Conservation (phyloP, 2,329 filamentous ascomycete genomes). For the Escovopsis sp. region DNA sequence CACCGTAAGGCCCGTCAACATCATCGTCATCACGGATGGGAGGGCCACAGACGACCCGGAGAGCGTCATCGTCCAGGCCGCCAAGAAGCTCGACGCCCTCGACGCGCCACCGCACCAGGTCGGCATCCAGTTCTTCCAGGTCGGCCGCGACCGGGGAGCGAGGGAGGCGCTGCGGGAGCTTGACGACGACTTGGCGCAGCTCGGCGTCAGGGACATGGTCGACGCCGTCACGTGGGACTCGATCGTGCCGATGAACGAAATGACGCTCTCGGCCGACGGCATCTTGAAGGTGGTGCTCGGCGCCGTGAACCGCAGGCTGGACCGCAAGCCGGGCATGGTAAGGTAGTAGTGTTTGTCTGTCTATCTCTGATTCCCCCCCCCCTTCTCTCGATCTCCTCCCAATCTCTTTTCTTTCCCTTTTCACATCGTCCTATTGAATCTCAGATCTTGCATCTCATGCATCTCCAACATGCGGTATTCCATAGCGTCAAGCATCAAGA, state of each 20-base stretch:
- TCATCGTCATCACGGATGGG: slow-evolving; percentile 90
- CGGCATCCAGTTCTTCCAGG: slow-evolving; percentile 92
- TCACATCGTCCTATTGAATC: too few species aligned
- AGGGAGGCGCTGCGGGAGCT: slow-evolving; percentile 50
- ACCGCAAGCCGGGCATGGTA: slow-evolving; percentile 10
- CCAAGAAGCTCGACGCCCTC: slow-evolving; percentile 52
- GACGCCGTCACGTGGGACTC: slow-evolving; percentile 69
- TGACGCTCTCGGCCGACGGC: slow-evolving; percentile 45
- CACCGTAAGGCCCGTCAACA: slow-evolving; percentile 61
- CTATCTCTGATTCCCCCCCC: too few species aligned
- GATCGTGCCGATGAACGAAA: slow-evolving; percentile 22
- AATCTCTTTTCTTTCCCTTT: too few species aligned
- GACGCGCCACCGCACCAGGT: slow-evolving; percentile 67
- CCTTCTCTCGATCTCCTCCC: too few species aligned
- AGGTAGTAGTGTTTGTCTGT: too few species aligned
- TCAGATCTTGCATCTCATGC: too few species aligned
- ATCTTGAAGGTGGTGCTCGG: slow-evolving; percentile 77
- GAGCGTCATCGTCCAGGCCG: slow-evolving; percentile 48
- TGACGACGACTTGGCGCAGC: slow-evolving; percentile 51
- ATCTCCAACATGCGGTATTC: too few species aligned
- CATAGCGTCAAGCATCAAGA: too few species aligned
- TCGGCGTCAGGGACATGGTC: slow-evolving; percentile 67
- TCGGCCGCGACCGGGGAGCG: slow-evolving; percentile 58
- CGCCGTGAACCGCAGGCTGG: slow-evolving; percentile 42
- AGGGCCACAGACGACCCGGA: slow-evolving; percentile 67